A percentile compares a stretch with the other conserved stretches of the same genome.
These are phyloP conservation scores for Mercurialis annua DNA, from an alignment of 345 rosid genomes.

Conservation along the genomic window DNA sequence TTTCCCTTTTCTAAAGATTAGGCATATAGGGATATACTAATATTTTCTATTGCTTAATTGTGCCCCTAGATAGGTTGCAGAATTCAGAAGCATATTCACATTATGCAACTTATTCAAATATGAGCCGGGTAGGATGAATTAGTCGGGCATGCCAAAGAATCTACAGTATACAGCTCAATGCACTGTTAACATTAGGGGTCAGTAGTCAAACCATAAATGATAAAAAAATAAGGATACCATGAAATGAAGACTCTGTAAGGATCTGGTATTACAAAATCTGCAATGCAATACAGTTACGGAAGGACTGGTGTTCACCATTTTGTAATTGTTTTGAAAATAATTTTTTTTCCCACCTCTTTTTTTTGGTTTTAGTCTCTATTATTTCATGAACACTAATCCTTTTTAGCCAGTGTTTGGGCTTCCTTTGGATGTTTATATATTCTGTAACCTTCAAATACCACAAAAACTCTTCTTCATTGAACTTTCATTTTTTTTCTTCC, in stretches of 20 bases:
- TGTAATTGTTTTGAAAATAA: background rate
- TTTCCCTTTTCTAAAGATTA: background rate
- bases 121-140: background rate
- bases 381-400: conserved; percentile 22
- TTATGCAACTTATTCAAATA: background rate
- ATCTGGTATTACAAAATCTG: background rate
- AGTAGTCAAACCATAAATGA: background rate
- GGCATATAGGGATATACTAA: background rate
- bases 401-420: conserved; percentile 27
- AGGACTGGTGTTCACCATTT: background rate
- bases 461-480: conserved; percentile 34
- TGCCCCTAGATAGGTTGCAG: background rate
- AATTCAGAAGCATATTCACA: background rate
- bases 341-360: conserved; percentile 3
- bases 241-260: background rate
- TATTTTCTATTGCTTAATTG: background rate
- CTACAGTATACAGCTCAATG: too few species aligned
- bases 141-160: background rate
- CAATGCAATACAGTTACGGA: background rate
- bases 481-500: conserved; percentile 26
- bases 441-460: conserved; percentile 37
- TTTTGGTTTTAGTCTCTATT: conserved; percentile 12
- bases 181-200: background rate
- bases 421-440: conserved; percentile 36
- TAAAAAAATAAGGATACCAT: background rate